These are phyloP conservation scores for Candida berthetii DNA, from an alignment of 805 yeast species.

Conservation along the genomic window DNA sequence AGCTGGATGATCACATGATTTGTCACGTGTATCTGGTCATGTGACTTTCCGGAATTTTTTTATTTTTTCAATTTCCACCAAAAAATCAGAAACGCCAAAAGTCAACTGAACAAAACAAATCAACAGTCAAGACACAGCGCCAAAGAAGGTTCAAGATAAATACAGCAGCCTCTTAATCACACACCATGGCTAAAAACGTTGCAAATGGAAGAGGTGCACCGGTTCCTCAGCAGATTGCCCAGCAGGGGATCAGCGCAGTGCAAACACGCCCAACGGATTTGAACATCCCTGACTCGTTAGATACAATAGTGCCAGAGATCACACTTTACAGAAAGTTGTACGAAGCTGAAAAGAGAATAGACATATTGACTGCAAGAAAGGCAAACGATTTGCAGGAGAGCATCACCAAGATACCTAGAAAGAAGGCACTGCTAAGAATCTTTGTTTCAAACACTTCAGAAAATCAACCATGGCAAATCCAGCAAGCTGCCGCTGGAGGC, in stretches of 20 bases:
- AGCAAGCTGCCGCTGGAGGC: constrained; percentile 11
- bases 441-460: constrained; percentile 77
- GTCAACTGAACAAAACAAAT: no score
- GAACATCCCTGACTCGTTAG: constrained; percentile 40
- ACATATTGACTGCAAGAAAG: constrained; percentile 76
- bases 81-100: no score
- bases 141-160: no score
- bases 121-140: no score
- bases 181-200: not conserved
- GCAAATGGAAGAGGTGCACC: not conserved
- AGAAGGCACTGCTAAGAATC: constrained; percentile 64
- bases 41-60: no score
- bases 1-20: no score
- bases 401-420: constrained; percentile 33
- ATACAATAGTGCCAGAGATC: constrained; percentile 58
- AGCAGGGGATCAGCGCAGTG: constrained; percentile 11
- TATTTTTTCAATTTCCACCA: no score
- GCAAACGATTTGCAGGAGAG: constrained; percentile 79
- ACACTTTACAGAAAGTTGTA: constrained; percentile 61
- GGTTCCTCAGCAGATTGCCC: constrained; percentile 10
- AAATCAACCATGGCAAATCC: constrained; percentile 83
- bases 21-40: no score
- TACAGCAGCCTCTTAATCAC: not conserved
- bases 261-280: constrained; percentile 45
- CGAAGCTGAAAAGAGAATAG: constrained; percentile 79